Conservation (phyloP, 805 yeast genomes). For the Vanderwaltozyma tropicalis region DNA sequence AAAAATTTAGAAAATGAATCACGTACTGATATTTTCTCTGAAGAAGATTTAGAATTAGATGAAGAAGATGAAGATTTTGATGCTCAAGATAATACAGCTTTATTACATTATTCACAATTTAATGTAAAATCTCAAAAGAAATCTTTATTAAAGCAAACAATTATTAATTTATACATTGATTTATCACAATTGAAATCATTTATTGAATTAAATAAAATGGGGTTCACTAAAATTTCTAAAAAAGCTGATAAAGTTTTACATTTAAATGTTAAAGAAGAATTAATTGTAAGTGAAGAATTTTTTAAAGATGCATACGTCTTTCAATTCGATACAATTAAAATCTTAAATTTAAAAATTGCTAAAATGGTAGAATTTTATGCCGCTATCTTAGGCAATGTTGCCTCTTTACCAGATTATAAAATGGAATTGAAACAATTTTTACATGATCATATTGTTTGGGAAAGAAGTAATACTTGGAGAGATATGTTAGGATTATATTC, state of each 20-base stretch:
- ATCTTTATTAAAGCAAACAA: constrained; percentile 58
- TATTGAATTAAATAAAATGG: constrained; percentile 75
- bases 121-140: constrained; percentile 40
- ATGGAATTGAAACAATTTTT: constrained; percentile 50
- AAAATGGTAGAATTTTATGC: constrained; percentile 47
- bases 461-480: constrained; percentile 92
- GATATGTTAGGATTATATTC: constrained; percentile 77
- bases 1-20: too few species aligned
- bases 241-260: constrained; percentile 78
- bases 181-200: constrained; percentile 75
- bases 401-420: constrained; percentile 34
- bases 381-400: constrained; percentile 29
- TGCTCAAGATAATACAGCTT: constrained; percentile 36
- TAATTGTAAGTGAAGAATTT: constrained; percentile 37
- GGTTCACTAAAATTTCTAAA: constrained; percentile 77
- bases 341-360: constrained; percentile 44
- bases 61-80: constrained; percentile 33
- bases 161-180: constrained; percentile 54
- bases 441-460: constrained; percentile 93
- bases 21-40: constrained; percentile 5
- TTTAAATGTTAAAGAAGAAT: constrained; percentile 39
- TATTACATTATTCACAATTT: constrained; percentile 40
- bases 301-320: constrained; percentile 48
- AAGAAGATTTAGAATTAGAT: constrained; percentile 24
- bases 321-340: constrained; percentile 34